Conservation (phyloP, 176 grass and related monocot species). For the Zea mays region Zm-B73-REFERENCE-NAM-5.0 NC_050100.1:223740501-223741000, state of each 20-base stretch:
- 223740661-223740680: slow-evolving; percentile 6
- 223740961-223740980: no score
- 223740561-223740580: slow-evolving; percentile 6
- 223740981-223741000: no score
- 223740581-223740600: not conserved
- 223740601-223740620: not conserved
- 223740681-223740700: not conserved
- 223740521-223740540: not conserved
- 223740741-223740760: slow-evolving; percentile 1
- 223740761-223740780: slow-evolving; percentile 4
- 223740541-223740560: not conserved
- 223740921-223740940: no score
- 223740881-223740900: not conserved
- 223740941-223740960: no score
- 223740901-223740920: not conserved
- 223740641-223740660: slow-evolving; percentile 4
- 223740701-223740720: slow-evolving; percentile 17
- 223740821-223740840: slow-evolving; percentile 15
- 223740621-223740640: not conserved
- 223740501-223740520: no score
- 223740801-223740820: not conserved
- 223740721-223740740: slow-evolving; percentile 5
- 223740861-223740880: not conserved
- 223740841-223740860: not conserved
- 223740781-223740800: not conserved